Conservation (phyloP, 1,284 basidiomycete genomes). For the Pisolithus thermaeus region DNA sequence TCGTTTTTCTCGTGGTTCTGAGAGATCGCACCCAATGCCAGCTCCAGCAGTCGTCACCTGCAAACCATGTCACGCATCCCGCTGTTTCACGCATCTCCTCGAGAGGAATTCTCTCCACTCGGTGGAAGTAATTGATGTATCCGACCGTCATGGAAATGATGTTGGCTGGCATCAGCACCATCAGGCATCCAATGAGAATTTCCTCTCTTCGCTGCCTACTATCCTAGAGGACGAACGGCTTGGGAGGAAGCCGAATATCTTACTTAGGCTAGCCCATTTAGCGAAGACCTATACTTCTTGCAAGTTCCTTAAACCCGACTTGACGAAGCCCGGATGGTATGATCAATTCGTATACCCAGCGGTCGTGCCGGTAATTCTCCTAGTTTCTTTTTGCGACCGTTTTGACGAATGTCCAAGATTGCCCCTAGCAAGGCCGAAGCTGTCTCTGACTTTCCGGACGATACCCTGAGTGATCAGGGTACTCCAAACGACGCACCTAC, state of each 20-base stretch:
- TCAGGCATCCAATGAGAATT: conserved; percentile 21
- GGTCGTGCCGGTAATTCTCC: conserved; percentile 20
- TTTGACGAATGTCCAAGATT: conserved; percentile 16
- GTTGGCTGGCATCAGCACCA: conserved; percentile 46
- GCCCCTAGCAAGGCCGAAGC: conserved; percentile 11
- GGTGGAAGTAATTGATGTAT: conserved; percentile 39
- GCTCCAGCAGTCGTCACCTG: conserved; percentile 34
- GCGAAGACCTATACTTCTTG: conserved; percentile 40
- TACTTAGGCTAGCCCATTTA: conserved; percentile 31
- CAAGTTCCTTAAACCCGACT: conserved; percentile 33
- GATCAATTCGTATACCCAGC: conserved; percentile 29
- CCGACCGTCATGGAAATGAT: conserved; percentile 24
- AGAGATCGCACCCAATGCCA: conserved; percentile 13
- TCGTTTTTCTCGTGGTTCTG: conserved; percentile 11
- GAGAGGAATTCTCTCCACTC: conserved; percentile 42
- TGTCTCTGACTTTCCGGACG: conserved; percentile 11
- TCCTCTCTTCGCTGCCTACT: conserved; percentile 14
- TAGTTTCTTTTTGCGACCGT: neutral
- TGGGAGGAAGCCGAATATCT: conserved; percentile 31
- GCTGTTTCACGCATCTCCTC: conserved; percentile 50
- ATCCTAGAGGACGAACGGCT: conserved; percentile 30
- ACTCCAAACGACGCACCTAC: neutral
- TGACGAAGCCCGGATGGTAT: conserved; percentile 46
- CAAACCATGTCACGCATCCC: conserved; percentile 42
- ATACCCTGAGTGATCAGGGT: conserved; percentile 3